Evolutionary conservation across 2,329 filamentous ascomycete species (phyloP).

Genomic region (Botrytis squamosa): DNA sequence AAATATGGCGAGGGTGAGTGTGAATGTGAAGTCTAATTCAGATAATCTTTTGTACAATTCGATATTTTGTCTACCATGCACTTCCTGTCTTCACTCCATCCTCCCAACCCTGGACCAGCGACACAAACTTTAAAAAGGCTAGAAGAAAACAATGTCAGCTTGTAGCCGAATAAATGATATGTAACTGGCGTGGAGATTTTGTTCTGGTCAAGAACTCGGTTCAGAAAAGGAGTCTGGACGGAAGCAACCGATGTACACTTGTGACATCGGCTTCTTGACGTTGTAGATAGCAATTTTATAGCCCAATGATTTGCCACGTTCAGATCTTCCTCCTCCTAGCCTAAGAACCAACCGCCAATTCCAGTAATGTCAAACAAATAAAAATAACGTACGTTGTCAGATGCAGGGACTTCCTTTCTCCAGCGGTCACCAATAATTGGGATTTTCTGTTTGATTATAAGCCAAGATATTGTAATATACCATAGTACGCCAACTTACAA

Average conservation of each 20-base stretch:
- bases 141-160: not conserved
- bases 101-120: not conserved
- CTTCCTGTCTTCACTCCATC: conserved; percentile 12
- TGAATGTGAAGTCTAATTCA: conserved; percentile 20
- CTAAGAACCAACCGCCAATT: too few species aligned
- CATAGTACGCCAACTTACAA: conserved; percentile 43
- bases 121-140: conserved; percentile 19
- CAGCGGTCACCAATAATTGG: conserved; percentile 54
- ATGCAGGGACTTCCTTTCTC: conserved; percentile 54
- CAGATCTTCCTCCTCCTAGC: not conserved
- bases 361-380: not conserved
- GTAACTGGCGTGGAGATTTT: not conserved
- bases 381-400: conserved; percentile 58
- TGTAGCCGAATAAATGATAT: not conserved
- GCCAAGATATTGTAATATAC: not conserved
- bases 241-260: conserved; percentile 5
- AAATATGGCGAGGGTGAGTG: not conserved
- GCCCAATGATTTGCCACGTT: not conserved
- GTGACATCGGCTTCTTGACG: not conserved
- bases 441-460: conserved; percentile 47
- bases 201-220: not conserved
- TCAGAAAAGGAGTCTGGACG: not conserved
- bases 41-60: conserved; percentile 22
- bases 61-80: conserved; percentile 9
- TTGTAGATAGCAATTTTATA: not conserved